Conservation (phyloP, 2,329 filamentous ascomycete genomes). For the Botrytis aclada region DNA sequence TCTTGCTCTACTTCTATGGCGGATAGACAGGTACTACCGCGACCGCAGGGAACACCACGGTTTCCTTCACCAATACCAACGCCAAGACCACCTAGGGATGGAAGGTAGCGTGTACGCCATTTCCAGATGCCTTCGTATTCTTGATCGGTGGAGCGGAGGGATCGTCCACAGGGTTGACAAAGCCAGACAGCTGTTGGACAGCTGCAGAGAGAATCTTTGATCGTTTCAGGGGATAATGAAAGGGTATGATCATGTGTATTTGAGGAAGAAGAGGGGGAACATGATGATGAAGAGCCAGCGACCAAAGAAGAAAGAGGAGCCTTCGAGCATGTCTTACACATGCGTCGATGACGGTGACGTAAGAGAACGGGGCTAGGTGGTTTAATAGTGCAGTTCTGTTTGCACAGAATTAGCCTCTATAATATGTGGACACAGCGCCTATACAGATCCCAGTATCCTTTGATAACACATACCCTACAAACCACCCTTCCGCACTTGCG, state of each 20-base stretch:
- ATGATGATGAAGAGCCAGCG: slow-evolving; percentile 7
- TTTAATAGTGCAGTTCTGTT: slow-evolving; percentile 86
- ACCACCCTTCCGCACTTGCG: slow-evolving; percentile 72
- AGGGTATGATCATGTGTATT: slow-evolving; percentile 32
- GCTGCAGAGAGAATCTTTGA: slow-evolving; percentile 32
- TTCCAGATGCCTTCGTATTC: slow-evolving; percentile 73
- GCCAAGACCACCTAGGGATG: slow-evolving; percentile 74
- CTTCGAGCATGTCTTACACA: slow-evolving; percentile 73
- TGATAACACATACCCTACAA: slow-evolving; percentile 66
- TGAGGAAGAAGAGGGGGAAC: background rate
- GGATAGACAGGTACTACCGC: slow-evolving; percentile 72
- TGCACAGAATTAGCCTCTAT: slow-evolving; percentile 13
- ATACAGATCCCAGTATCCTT: background rate
- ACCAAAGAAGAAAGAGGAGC: slow-evolving; percentile 61
- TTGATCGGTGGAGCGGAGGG: slow-evolving; percentile 58
- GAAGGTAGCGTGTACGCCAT: slow-evolving; percentile 83
- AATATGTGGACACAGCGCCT: background rate
- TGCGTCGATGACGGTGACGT: slow-evolving; percentile 72
- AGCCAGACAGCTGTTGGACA: slow-evolving; percentile 66
- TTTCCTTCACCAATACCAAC: slow-evolving; percentile 86
- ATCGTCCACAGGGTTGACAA: slow-evolving; percentile 77
- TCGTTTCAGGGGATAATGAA: slow-evolving; percentile 48
- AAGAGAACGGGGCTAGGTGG: slow-evolving; percentile 66
- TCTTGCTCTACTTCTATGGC: slow-evolving; percentile 77
- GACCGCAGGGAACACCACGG: slow-evolving; percentile 82